phyloP scores from a whole-genome alignment of 805 yeast species.

The Wickerhamomyces chambardii region DNA sequence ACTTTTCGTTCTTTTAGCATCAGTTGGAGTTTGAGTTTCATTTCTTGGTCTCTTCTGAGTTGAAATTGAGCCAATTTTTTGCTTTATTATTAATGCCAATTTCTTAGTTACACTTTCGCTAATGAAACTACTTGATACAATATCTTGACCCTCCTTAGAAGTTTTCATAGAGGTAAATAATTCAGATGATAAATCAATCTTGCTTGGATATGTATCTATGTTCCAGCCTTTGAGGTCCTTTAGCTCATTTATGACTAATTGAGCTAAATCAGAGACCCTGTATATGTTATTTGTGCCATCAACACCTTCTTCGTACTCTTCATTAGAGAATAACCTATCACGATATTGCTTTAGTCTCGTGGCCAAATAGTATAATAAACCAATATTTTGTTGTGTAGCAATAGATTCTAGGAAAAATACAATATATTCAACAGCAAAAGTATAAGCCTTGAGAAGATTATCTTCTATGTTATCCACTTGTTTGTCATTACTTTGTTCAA shows the following conservation, averaged over 20 bases:
- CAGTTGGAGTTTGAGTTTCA: neutral
- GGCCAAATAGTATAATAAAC: conserved; percentile 66
- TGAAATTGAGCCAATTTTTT: conserved; percentile 21
- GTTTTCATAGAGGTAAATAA: conserved; percentile 52
- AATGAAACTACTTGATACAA: conserved; percentile 47
- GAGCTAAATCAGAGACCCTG: conserved; percentile 65
- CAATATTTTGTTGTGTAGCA: conserved; percentile 57
- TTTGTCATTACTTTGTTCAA: conserved; percentile 19
- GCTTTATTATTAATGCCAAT: conserved; percentile 22
- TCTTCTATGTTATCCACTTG: conserved; percentile 7
- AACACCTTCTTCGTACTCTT: conserved; percentile 16
- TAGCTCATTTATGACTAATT: conserved; percentile 49
- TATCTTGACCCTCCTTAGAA: conserved; percentile 46
- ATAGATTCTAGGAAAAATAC: conserved; percentile 50
- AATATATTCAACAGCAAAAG: conserved; percentile 51
- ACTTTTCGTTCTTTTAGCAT: no score
- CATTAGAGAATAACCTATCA: conserved; percentile 38
- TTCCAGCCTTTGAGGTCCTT: conserved; percentile 58
- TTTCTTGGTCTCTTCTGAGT: conserved; percentile 8
- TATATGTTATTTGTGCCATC: conserved; percentile 38
- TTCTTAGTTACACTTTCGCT: conserved; percentile 34
- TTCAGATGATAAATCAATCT: conserved; percentile 60
- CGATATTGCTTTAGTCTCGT: conserved; percentile 73
- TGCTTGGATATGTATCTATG: conserved; percentile 76
- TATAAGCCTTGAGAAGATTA: conserved; percentile 30